Conservation (phyloP, 2,329 filamentous ascomycete species). For the Chaetothyriales sp. region DNA sequence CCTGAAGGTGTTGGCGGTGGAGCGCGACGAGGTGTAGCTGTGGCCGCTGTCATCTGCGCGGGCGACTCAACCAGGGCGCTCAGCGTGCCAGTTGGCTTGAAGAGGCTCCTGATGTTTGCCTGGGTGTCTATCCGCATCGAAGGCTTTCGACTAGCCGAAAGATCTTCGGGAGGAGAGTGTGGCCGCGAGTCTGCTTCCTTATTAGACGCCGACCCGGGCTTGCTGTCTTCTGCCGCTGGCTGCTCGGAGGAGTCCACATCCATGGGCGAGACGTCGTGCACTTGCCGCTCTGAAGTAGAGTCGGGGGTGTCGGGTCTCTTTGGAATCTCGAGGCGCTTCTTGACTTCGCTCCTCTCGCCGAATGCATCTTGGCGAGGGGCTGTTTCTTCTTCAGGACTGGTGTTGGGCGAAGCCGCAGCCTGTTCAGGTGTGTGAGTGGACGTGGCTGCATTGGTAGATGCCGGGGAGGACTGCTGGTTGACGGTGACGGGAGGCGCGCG, state of each 20-base stretch:
- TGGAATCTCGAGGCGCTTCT: not conserved
- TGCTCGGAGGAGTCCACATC: not conserved
- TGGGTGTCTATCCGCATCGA: slow-evolving; percentile 15
- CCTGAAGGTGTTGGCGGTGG: slow-evolving; percentile 22
- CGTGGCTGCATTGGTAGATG: slow-evolving; percentile 54
- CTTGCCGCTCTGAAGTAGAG: not conserved
- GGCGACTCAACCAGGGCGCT: slow-evolving; percentile 12
- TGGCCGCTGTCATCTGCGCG: slow-evolving; percentile 12
- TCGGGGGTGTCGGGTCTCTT: not conserved
- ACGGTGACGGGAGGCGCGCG: slow-evolving; percentile 17
- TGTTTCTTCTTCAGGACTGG: slow-evolving; percentile 56
- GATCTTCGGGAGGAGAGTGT: not conserved
- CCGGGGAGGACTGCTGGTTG: slow-evolving; percentile 35
- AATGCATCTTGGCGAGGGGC: slow-evolving; percentile 2
- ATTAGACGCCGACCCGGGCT: not conserved
- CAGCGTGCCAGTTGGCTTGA: slow-evolving; percentile 6
- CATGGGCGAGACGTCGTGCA: not conserved
- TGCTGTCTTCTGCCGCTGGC: not conserved
- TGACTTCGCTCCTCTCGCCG: not conserved
- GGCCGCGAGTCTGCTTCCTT: not conserved
- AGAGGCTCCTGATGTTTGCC: slow-evolving; percentile 9
- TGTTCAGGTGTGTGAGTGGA: slow-evolving; percentile 60
- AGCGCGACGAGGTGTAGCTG: slow-evolving; percentile 18
- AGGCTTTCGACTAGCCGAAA: slow-evolving; percentile 5
- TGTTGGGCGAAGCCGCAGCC: slow-evolving; percentile 56